Conservation (phyloP, 129 eudicot species). For the Kitagawia praeruptora region DNA sequence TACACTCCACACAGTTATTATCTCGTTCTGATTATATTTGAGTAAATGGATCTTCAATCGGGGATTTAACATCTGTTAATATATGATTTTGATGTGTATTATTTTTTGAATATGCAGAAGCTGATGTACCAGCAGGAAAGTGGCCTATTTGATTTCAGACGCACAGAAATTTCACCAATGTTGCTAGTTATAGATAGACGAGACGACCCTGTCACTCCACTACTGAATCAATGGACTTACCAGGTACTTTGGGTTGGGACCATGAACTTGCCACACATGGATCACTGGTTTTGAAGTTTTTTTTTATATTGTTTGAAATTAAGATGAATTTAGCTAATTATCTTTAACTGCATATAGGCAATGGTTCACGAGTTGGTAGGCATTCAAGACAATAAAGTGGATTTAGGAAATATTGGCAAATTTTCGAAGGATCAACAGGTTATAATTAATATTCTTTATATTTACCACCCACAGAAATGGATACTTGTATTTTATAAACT, state of each 20-base stretch:
- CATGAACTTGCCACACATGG: not conserved
- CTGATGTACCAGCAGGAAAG: slow-evolving; percentile 99
- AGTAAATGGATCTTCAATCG: not conserved
- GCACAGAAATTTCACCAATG: slow-evolving; percentile 88
- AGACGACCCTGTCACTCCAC: slow-evolving; percentile 92
- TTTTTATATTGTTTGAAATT: not conserved
- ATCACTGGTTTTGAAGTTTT: not conserved
- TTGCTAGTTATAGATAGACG: slow-evolving; percentile 87
- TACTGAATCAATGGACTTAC: slow-evolving; percentile 97
- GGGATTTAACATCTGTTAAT: not conserved
- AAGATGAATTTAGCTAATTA: slow-evolving; percentile 14
- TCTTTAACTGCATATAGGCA: slow-evolving; percentile 43
- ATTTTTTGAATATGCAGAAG: slow-evolving; percentile 42
- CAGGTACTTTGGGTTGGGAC: slow-evolving; percentile 46
- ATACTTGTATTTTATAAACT: slow-evolving; percentile 3
- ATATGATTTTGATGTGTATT: not conserved
- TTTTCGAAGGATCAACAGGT: slow-evolving; percentile 89
- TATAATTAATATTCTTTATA: slow-evolving; percentile 2
- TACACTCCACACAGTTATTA: not conserved
- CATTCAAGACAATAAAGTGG: slow-evolving; percentile 87
- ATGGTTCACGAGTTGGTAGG: slow-evolving; percentile 98
- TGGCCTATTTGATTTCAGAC: slow-evolving; percentile 97
- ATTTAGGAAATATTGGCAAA: slow-evolving; percentile 66
- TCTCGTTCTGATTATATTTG: not conserved
- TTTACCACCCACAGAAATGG: not conserved